These are phyloP conservation scores for Rhynchosporium secalis DNA, from an alignment of 2,329 filamentous ascomycete genomes.

Conservation along the genomic window DNA sequence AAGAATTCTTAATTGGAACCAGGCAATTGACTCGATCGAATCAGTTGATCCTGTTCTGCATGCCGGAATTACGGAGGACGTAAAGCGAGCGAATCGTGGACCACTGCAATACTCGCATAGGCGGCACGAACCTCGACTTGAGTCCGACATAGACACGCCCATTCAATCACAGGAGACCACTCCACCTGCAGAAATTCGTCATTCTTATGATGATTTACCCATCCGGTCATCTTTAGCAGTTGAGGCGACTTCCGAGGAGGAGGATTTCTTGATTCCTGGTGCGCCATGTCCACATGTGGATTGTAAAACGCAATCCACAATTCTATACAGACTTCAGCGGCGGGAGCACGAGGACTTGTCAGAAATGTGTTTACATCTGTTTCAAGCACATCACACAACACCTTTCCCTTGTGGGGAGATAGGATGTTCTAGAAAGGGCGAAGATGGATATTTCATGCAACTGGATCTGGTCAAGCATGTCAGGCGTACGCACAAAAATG, in stretches of 20 bases:
- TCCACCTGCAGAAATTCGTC: background rate
- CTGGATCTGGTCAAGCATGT: conserved; percentile 34
- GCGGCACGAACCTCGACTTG: conserved; percentile 3
- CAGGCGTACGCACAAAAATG: conserved; percentile 27
- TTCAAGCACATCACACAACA: conserved; percentile 32
- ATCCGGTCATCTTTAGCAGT: conserved; percentile 17
- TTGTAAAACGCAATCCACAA: conserved; percentile 23
- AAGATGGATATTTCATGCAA: conserved; percentile 34
- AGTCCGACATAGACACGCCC: background rate
- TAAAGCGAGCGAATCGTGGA: conserved; percentile 18
- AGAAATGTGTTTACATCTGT: conserved; percentile 34
- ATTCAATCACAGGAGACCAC: background rate
- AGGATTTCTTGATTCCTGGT: conserved; percentile 16
- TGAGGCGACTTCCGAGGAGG: conserved; percentile 9
- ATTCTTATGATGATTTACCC: conserved; percentile 1
- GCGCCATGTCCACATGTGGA: conserved; percentile 34
- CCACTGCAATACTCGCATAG: conserved; percentile 10
- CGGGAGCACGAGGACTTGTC: conserved; percentile 31
- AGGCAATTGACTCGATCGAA: conserved; percentile 36
- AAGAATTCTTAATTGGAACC: conserved; percentile 36
- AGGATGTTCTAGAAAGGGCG: conserved; percentile 31
- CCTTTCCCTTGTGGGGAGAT: conserved; percentile 35
- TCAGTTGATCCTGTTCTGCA: conserved; percentile 35
- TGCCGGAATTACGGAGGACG: conserved; percentile 34
- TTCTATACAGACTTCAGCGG: conserved; percentile 29